Base-by-base conservation (phyloP, 2,329 filamentous ascomycete species). In the Leptographium radiaticola region DNA sequence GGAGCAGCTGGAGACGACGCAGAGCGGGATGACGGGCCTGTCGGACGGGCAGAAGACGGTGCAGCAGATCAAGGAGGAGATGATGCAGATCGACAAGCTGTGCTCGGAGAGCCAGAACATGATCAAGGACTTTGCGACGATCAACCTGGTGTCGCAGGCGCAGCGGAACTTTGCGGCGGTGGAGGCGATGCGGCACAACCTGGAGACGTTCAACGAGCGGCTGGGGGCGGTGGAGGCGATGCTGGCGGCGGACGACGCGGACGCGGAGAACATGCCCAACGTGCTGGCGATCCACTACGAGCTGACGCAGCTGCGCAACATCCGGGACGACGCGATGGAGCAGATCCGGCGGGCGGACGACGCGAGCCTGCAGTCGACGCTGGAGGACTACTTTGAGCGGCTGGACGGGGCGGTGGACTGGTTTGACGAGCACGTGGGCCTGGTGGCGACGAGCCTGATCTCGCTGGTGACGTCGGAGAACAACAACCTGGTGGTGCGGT, bases 81-180 rank as follows among this genome's bases (percentile, higher is more conserved):
- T 98, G 81, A 89, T 94, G 76, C 94, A 91, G 71, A 97, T 98
- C 64, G 93, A 98, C 73, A 89, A 88, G 71, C 80, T 98, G 59
- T 98, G 93, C 72, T 89, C 90, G 59, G 94, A 98, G 70, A 90
- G 90, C 53, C 91, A 97, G 73, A 89, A 88, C 66, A 96, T 96
- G 82, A 95, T 98, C 64, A 84, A 87, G 64, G 93, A 98, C 73
- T 97, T 98, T 69, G 85, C 86, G 39, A 88, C 89, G 65, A 93
- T 95, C 75, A 93, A 94, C 67, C 74, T 88, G 57, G 87, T 94
- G 53, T 91, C 91, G 53, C 88, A 95, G 70, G 93, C 94, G 60
- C 93, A 98, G 70, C 81, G 91, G 59, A 96, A 98, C 71, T 98
- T 98, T 66, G 88, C 87, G 63, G 88, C 89, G 47, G 90, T 95